phyloP scores from a whole-genome alignment of 352 stramenopile genomes.

The Blastocystis sp. region DNA sequence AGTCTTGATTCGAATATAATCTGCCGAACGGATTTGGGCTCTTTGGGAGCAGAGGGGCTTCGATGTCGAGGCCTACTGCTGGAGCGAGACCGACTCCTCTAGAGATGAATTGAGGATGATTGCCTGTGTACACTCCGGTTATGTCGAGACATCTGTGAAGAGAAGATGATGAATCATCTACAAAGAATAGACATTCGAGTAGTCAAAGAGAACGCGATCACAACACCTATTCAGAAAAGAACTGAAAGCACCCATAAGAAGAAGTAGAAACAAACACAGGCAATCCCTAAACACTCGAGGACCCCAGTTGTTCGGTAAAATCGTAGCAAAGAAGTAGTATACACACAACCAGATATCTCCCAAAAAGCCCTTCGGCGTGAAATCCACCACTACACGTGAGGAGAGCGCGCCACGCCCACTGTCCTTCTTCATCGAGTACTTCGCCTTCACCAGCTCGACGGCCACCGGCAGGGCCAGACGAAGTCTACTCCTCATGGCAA shows the following conservation, averaged over 20 bases:
- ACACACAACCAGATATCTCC: slow-evolving; percentile 33
- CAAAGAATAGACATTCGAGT: no score
- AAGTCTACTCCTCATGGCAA: slow-evolving; percentile 1
- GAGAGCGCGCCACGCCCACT: background rate
- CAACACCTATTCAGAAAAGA: no score
- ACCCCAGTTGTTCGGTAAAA: slow-evolving; percentile 53
- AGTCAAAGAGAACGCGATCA: no score
- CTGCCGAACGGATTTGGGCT: slow-evolving; percentile 17
- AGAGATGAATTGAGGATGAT: background rate
- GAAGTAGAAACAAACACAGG: slow-evolving; percentile 33
- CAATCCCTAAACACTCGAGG: slow-evolving; percentile 54
- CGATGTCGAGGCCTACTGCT: slow-evolving; percentile 24
- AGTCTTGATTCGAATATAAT: slow-evolving; percentile 70
- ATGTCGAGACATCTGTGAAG: background rate
- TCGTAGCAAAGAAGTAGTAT: slow-evolving; percentile 58
- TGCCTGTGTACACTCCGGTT: slow-evolving; percentile 1
- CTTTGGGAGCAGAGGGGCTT: slow-evolving; percentile 5
- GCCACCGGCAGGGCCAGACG: background rate
- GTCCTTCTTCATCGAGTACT: background rate
- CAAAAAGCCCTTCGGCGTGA: slow-evolving; percentile 20
- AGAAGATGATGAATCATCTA: background rate
- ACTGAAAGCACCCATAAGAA: background rate
- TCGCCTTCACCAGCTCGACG: background rate
- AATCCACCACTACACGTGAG: slow-evolving; percentile 60
- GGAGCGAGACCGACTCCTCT: slow-evolving; percentile 64